phyloP scores from a whole-genome alignment of 2,329 filamentous ascomycete genomes.

The Sporothrix pseudoabietina region DNA sequence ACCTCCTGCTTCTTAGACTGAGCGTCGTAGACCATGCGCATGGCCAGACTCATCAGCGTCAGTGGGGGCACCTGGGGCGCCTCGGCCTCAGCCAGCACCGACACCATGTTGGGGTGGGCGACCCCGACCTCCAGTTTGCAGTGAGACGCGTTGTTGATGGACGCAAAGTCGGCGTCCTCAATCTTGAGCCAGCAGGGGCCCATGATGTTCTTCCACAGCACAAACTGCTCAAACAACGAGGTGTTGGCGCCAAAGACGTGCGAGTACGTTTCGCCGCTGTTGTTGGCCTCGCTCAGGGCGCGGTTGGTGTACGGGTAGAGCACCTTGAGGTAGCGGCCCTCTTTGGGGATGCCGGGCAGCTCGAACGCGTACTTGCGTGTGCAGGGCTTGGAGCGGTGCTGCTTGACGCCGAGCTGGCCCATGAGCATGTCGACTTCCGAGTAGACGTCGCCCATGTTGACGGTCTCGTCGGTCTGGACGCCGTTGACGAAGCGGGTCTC shows the following conservation, averaged over 20 bases:
- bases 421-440: conserved; percentile 86
- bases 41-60: conserved; percentile 91
- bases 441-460: conserved; percentile 88
- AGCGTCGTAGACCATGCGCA: conserved; percentile 84
- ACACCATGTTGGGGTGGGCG: conserved; percentile 74
- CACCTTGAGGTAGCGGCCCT: conserved; percentile 91
- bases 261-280: conserved; percentile 85
- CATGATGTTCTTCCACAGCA: conserved; percentile 99
- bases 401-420: conserved; percentile 79
- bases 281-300: conserved; percentile 60
- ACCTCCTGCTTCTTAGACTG: conserved; percentile 98
- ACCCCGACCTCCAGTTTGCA: conserved; percentile 92
- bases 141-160: conserved; percentile 90
- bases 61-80: conserved; percentile 80
- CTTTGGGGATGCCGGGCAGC: conserved; percentile 79
- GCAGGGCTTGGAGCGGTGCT: conserved; percentile 92
- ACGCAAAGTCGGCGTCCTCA: conserved; percentile 77
- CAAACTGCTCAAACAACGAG: conserved; percentile 94
- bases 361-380: conserved; percentile 96
- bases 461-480: conserved; percentile 71
- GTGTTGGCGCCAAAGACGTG: conserved; percentile 94
- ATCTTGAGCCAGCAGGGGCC: conserved; percentile 97
- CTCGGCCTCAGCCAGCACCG: conserved; percentile 73
- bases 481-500: conserved; percentile 60
- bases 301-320: conserved; percentile 91